These are phyloP conservation scores for Leptographium procerum DNA, from an alignment of 2,329 filamentous ascomycete species.

Conservation along the genomic window DNA sequence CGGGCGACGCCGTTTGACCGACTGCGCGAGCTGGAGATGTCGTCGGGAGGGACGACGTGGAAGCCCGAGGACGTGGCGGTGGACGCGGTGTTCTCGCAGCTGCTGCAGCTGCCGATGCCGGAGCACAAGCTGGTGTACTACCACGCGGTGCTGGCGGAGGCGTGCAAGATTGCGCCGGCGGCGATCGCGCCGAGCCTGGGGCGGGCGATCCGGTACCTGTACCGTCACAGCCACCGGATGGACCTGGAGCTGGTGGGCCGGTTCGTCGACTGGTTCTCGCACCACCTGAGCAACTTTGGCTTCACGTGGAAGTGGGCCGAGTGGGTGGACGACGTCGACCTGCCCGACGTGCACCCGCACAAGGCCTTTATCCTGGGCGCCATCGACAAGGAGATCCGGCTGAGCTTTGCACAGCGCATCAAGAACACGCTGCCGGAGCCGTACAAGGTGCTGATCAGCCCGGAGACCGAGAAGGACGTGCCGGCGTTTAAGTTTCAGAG, in stretches of 20 bases:
- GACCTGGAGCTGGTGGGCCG: slow-evolving; percentile 79
- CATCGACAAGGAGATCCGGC: slow-evolving; percentile 89
- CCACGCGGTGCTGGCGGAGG: slow-evolving; percentile 86
- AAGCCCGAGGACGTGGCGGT: slow-evolving; percentile 96
- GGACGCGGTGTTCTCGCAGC: slow-evolving; percentile 93
- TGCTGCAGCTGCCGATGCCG: slow-evolving; percentile 74
- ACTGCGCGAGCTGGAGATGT: slow-evolving; percentile 55
- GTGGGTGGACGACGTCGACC: slow-evolving; percentile 78
- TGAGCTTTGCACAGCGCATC: slow-evolving; percentile 93
- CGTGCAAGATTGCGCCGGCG: slow-evolving; percentile 88
- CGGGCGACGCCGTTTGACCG: slow-evolving; percentile 88
- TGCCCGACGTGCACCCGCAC: slow-evolving; percentile 68
- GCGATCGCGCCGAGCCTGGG: slow-evolving; percentile 94
- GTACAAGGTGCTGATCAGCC: slow-evolving; percentile 73
- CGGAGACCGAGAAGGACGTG: slow-evolving; percentile 88
- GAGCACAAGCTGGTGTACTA: slow-evolving; percentile 97
- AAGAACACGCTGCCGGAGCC: slow-evolving; percentile 81
- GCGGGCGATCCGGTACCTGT: slow-evolving; percentile 83
- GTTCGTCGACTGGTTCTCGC: slow-evolving; percentile 95
- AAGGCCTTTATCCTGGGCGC: slow-evolving; percentile 89
- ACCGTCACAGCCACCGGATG: slow-evolving; percentile 68
- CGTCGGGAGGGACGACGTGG: slow-evolving; percentile 80
- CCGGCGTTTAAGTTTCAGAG: slow-evolving; percentile 75
- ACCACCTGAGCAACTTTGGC: slow-evolving; percentile 96
- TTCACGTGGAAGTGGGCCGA: slow-evolving; percentile 99